Conservation (phyloP, 495 filamentous ascomycete genomes). For the Pseudoneurospora amorphoporcata region DNA sequence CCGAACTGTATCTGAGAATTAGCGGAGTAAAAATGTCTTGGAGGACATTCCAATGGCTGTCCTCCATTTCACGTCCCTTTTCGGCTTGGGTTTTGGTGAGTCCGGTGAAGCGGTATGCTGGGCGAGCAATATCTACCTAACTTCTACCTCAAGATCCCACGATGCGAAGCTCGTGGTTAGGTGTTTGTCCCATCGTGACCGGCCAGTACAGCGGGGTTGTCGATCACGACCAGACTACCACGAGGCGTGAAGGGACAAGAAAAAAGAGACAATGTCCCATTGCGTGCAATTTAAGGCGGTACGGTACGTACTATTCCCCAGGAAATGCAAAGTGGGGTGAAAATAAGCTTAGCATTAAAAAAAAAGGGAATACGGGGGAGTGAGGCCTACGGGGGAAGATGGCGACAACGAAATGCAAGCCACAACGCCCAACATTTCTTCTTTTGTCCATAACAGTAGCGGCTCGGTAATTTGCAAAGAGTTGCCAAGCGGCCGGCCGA, state of each 20-base stretch:
- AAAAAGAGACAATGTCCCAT: neutral
- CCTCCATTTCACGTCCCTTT: neutral
- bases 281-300: neutral
- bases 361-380: neutral
- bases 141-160: neutral
- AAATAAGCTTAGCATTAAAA: neutral
- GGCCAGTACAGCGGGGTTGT: neutral
- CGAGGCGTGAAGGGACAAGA: neutral
- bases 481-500: constrained; percentile 19
- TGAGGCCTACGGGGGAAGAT: neutral
- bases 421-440: neutral
- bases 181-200: neutral
- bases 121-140: neutral
- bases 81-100: neutral
- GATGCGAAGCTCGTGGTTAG: neutral
- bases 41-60: neutral
- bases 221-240: neutral
- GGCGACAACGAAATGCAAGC: neutral
- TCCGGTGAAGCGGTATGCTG: neutral
- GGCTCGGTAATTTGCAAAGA: constrained; percentile 20
- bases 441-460: neutral
- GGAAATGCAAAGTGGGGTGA: neutral
- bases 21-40: neutral
- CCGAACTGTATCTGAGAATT: neutral
- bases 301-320: neutral